Evolutionary conservation across 2,329 filamentous ascomycete genomes (phyloP).

Genomic region (Aspergillus thermomutatus): DNA sequence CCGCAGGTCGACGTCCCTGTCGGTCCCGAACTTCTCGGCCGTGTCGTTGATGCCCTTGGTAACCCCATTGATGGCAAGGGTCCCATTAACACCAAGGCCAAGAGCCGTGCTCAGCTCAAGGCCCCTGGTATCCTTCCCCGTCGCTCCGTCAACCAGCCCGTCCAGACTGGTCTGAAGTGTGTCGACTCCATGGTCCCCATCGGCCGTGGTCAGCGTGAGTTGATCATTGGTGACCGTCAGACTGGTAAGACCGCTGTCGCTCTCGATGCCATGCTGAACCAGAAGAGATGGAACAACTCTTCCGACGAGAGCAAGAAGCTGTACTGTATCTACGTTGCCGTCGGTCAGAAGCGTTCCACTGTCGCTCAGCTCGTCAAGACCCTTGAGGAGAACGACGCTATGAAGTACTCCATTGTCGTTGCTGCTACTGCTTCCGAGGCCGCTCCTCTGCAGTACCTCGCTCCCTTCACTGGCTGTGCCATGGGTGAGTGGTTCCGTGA

Average conservation of each 20-base stretch:
- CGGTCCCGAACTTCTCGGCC: conserved; percentile 86
- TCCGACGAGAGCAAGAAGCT: conserved; percentile 96
- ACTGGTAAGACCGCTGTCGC: conserved; percentile 99
- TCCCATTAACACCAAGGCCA: conserved; percentile 86
- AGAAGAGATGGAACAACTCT: conserved; percentile 93
- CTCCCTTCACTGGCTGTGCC: conserved; percentile 78
- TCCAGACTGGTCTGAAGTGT: conserved; percentile 99
- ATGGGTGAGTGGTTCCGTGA: conserved; percentile 76
- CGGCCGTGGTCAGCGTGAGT: conserved; percentile 99
- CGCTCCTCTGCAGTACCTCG: conserved; percentile 88
- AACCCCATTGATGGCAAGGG: conserved; percentile 99
- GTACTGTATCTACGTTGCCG: conserved; percentile 98
- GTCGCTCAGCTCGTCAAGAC: conserved; percentile 99
- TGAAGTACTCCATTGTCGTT: conserved; percentile 95
- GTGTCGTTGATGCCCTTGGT: conserved; percentile 97
- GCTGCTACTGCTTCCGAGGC: conserved; percentile 97
- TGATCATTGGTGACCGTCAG: conserved; percentile 99
- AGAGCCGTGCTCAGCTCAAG: conserved; percentile 96
- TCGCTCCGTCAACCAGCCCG: conserved; percentile 94
- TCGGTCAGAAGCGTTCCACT: conserved; percentile 99
- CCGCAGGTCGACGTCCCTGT: conserved; percentile 90
- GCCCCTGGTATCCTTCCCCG: conserved; percentile 97
- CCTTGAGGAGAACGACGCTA: conserved; percentile 98
- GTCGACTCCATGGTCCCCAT: conserved; percentile 99
- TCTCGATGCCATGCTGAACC: conserved; percentile 97